Evolutionary conservation across 164 flowering plant species (phyloP).

Genomic region (Chimonanthus salicifolius): DNA sequence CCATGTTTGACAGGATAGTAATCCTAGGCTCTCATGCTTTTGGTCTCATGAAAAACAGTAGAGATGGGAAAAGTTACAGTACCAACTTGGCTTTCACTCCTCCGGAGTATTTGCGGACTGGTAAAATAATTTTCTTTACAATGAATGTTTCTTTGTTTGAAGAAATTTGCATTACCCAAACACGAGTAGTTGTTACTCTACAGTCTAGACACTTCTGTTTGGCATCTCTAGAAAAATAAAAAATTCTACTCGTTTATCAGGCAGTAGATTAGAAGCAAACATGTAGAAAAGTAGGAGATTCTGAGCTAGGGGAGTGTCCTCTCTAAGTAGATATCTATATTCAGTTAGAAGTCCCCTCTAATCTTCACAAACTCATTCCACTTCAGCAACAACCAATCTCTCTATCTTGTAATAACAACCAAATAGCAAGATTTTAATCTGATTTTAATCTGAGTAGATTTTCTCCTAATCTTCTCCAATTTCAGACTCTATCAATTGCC

Average conservation of each 20-base stretch:
- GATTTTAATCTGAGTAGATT: no score
- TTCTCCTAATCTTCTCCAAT: no score
- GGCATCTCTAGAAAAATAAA: no score
- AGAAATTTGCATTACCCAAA: background rate
- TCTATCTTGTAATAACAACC: background rate
- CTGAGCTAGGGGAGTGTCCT: no score
- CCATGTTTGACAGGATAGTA: conserved; percentile 36
- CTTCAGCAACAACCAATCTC: background rate
- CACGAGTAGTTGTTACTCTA: background rate
- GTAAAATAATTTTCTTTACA: conserved; percentile 14
- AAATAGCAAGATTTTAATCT: no score
- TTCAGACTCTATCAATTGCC: background rate
- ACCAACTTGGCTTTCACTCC: conserved; percentile 64
- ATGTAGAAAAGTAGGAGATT: no score
- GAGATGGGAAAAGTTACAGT: conserved; percentile 61
- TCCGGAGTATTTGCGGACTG: conserved; percentile 57
- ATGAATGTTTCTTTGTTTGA: background rate
- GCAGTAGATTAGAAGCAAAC: no score
- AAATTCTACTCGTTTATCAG: no score
- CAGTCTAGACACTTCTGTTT: no score
- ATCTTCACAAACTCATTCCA: background rate
- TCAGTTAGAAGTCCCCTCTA: background rate
- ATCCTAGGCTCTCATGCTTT: conserved; percentile 65
- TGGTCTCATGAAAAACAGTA: conserved; percentile 62
- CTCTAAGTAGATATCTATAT: no score